Percentiles rank a stretch among this genome's conserved stretches.
phyloP scores from a whole-genome alignment of 805 yeast species.

The Maudiozyma bulderi region DNA sequence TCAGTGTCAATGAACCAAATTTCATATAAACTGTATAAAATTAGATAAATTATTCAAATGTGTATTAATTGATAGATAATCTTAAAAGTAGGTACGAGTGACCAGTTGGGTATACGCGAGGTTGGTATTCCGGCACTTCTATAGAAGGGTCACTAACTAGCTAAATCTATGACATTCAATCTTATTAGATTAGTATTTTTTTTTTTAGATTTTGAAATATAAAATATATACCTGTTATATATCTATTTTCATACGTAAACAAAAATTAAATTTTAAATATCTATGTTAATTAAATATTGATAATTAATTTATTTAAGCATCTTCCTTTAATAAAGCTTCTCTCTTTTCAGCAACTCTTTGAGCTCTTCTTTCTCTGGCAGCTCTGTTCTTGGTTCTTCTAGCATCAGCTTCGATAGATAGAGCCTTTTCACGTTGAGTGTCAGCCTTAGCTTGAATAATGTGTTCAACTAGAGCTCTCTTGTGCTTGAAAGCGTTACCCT shows the following conservation, averaged over 20 bases:
- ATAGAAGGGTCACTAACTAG: no score
- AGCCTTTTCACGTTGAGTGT: slow-evolving; percentile 97
- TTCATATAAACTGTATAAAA: no score
- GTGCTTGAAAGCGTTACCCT: slow-evolving; percentile 99
- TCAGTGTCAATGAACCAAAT: neutral
- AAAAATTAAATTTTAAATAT: neutral
- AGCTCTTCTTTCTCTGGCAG: slow-evolving; percentile 98
- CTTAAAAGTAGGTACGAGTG: no score
- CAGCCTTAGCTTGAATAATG: slow-evolving; percentile 99
- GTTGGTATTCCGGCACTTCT: no score
- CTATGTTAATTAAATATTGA: neutral
- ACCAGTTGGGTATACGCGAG: no score
- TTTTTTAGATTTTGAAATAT: no score
- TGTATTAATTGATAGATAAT: no score
- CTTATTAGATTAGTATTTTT: no score
- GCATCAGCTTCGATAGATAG: slow-evolving; percentile 98
- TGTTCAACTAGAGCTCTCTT: slow-evolving; percentile 99
- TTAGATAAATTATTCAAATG: no score
- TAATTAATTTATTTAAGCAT: neutral
- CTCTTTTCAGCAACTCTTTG: slow-evolving; percentile 95
- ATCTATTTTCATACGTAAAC: neutral
- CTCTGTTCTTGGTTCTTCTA: slow-evolving; percentile 96
- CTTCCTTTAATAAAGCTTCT: slow-evolving; percentile 82
- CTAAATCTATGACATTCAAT: no score
- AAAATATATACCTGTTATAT: no score